These are phyloP conservation scores for Geranomyces michiganensis DNA, from an alignment of 192 early-diverging fungal genomes.

Conservation along the genomic window DNA sequence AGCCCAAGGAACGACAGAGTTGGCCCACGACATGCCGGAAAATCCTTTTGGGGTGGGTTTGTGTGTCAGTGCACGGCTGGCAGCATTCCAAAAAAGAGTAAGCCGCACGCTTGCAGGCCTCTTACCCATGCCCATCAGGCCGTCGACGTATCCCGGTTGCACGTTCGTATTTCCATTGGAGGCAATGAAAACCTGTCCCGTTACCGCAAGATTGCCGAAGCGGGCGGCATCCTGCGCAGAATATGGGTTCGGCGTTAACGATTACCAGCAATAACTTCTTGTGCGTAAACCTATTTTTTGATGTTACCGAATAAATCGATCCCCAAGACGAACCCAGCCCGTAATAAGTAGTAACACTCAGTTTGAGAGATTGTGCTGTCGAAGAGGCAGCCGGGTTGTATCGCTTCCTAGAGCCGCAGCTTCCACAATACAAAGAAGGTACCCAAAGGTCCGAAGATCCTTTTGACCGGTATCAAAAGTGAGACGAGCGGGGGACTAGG, in stretches of 20 bases:
- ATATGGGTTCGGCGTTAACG: background rate
- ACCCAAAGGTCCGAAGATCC: slow-evolving; percentile 34
- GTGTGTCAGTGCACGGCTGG: background rate
- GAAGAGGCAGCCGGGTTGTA: slow-evolving; percentile 18
- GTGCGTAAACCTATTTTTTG: background rate
- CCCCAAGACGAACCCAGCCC: slow-evolving; percentile 23
- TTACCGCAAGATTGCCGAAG: slow-evolving; percentile 17
- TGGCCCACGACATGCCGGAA: slow-evolving; percentile 27
- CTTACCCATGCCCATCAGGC: slow-evolving; percentile 28
- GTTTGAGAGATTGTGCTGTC: background rate
- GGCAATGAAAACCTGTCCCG: slow-evolving; percentile 25
- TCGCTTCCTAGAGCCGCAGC: background rate
- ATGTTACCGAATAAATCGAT: slow-evolving; percentile 13
- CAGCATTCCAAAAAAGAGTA: background rate
- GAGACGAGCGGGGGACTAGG: background rate
- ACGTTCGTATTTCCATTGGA: slow-evolving; percentile 19
- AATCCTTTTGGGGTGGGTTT: slow-evolving; percentile 12
- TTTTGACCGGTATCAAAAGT: background rate
- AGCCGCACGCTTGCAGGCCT: background rate
- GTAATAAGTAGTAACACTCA: slow-evolving; percentile 18
- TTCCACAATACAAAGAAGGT: slow-evolving; percentile 16
- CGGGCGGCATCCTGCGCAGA: slow-evolving; percentile 4
- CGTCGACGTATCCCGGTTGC: slow-evolving; percentile 29
- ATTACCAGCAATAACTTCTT: too few species aligned
- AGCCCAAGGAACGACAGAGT: slow-evolving; percentile 16